Evolutionary conservation across 352 stramenopile genomes (phyloP).

Genomic region (Phytopythium sindhum): DNA sequence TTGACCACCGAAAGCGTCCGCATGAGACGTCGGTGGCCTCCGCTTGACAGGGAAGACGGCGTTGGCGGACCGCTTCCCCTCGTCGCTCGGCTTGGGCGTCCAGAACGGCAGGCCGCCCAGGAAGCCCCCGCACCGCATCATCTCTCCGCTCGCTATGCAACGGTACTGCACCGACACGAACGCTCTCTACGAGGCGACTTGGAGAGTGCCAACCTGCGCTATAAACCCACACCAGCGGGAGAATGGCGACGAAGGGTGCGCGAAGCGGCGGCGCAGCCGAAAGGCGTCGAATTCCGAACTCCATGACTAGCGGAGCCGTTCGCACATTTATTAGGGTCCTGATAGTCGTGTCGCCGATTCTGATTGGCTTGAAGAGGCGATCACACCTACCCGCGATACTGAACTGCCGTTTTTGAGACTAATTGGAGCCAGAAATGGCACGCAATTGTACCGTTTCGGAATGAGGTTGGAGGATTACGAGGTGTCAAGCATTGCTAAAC

Average conservation of each 20-base stretch:
- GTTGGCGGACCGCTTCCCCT: background rate
- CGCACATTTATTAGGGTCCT: background rate
- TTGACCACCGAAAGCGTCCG: background rate
- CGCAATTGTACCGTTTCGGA: too few relatives aligned
- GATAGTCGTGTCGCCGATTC: too few relatives aligned
- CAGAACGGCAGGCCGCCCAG: background rate
- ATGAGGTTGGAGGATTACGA: too few relatives aligned
- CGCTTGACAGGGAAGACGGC: background rate
- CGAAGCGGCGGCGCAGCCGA: constrained; percentile 1
- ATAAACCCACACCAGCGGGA: background rate
- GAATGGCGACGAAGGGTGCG: background rate
- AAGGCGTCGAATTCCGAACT: background rate
- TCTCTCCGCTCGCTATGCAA: background rate
- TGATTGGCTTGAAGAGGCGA: too few relatives aligned
- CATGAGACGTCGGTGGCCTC: background rate
- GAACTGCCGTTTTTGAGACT: too few relatives aligned
- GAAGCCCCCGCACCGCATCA: background rate
- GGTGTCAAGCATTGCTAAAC: too few relatives aligned
- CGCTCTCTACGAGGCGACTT: background rate
- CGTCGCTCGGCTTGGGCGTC: background rate
- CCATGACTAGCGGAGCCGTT: too few relatives aligned
- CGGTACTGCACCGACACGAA: background rate
- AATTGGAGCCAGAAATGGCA: too few relatives aligned
- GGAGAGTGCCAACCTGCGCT: background rate
- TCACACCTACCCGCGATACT: too few relatives aligned